Evolutionary conservation across 768 basidiomycete species (phyloP).

Genomic region (Botryobasidium botryosum): DNA sequence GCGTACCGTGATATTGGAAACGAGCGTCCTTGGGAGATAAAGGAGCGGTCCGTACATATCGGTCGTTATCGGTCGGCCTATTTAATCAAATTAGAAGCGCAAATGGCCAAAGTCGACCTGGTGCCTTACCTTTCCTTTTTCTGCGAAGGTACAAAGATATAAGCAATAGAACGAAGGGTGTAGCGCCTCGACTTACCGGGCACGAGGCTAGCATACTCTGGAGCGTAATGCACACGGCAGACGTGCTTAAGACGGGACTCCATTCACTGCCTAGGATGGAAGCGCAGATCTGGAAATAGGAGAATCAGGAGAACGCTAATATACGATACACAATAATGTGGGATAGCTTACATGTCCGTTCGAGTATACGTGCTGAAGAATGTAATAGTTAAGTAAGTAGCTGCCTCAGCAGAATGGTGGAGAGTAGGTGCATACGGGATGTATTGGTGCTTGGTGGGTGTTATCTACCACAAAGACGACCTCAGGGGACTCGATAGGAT

Average conservation of each 20-base stretch:
- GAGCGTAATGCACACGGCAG: constrained; percentile 66
- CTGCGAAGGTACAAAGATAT: constrained; percentile 16
- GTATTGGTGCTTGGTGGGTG: constrained; percentile 47
- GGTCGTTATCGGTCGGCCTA: constrained; percentile 71
- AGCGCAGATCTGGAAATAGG: constrained; percentile 49
- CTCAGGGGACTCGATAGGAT: constrained; percentile 77
- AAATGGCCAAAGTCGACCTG: constrained; percentile 1
- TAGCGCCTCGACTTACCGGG: constrained; percentile 37
- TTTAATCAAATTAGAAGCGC: constrained; percentile 9
- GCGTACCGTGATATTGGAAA: constrained; percentile 10
- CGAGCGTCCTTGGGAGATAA: constrained; percentile 75
- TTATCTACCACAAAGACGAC: constrained; percentile 68
- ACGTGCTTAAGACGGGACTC: constrained; percentile 69
- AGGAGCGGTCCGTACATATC: constrained; percentile 61
- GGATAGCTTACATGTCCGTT: too few species aligned
- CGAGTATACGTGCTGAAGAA: constrained; percentile 59
- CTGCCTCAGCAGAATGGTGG: constrained; percentile 1
- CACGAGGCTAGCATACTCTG: constrained; percentile 89
- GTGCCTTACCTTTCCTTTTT: constrained; percentile 44
- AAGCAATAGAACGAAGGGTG: constrained; percentile 1
- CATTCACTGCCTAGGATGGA: constrained; percentile 81
- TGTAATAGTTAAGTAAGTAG: neutral
- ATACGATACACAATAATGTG: constrained; percentile 9
- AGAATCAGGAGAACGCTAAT: constrained; percentile 8
- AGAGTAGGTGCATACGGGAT: constrained; percentile 38